Percentiles rank a stretch among this genome's conserved stretches.
Conservation (phyloP, 306 rosid species). For the Inga leiocalycina region DNA sequence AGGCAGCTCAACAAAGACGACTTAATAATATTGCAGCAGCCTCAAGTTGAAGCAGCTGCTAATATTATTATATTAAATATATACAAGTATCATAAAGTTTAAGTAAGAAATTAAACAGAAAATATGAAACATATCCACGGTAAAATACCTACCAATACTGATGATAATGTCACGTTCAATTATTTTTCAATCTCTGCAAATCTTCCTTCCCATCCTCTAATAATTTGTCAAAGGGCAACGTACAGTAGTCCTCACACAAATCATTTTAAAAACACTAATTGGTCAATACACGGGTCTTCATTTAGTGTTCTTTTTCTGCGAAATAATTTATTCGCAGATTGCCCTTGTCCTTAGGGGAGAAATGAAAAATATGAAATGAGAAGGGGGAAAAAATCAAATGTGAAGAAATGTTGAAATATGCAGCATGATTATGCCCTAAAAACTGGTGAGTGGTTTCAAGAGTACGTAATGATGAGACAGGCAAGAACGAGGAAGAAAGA, state of each 20-base stretch:
- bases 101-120: constrained; percentile 4
- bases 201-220: neutral
- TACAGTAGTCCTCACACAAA: neutral
- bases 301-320: neutral
- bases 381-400: neutral
- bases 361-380: neutral
- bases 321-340: neutral
- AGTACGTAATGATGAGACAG: neutral
- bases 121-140: neutral
- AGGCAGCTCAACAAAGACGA: constrained; percentile 16
- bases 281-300: constrained; percentile 28
- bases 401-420: neutral
- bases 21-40: neutral
- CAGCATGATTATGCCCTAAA: neutral
- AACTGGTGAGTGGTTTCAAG: neutral
- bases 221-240: constrained; percentile 3
- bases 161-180: neutral
- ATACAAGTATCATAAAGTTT: neutral
- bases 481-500: neutral
- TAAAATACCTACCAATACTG: constrained; percentile 31
- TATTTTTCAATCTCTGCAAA: neutral
- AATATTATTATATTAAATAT: neutral
- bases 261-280: neutral
- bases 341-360: neutral
- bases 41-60: neutral